phyloP scores from a whole-genome alignment of 768 basidiomycete species.

The Exsudoporus frostii region DNA sequence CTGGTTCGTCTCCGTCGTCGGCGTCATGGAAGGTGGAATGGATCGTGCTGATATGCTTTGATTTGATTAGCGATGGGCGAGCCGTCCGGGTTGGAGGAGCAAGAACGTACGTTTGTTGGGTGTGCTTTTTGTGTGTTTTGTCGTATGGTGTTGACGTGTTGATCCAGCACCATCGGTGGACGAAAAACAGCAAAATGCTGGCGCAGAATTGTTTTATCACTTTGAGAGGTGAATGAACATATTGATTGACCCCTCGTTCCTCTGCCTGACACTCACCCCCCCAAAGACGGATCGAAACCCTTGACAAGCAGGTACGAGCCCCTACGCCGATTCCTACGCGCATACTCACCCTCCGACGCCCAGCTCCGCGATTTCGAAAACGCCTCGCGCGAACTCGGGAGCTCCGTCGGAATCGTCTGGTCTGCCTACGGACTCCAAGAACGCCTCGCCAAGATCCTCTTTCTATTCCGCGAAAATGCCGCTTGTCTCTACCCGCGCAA shows the following conservation, averaged over 20 bases:
- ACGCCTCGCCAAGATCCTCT: constrained; percentile 46
- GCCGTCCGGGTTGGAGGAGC: constrained; percentile 36
- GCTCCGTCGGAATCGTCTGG: constrained; percentile 52
- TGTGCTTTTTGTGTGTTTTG: neutral
- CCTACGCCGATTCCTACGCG: neutral
- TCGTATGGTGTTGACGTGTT: neutral
- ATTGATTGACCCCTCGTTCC: neutral
- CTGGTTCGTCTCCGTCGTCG: constrained; percentile 24
- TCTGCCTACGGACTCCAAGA: constrained; percentile 49
- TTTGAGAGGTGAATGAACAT: constrained; percentile 45
- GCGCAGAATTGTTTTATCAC: constrained; percentile 41
- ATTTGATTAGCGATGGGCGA: constrained; percentile 25
- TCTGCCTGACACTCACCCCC: neutral
- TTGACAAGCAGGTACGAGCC: constrained; percentile 44
- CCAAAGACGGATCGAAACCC: constrained; percentile 41
- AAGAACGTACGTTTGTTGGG: constrained; percentile 29
- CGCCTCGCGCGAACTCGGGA: constrained; percentile 51
- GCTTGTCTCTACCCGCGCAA: constrained; percentile 50
- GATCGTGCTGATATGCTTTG: neutral
- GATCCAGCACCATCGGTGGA: constrained; percentile 38
- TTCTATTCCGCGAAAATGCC: constrained; percentile 52
- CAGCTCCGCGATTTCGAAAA: constrained; percentile 55
- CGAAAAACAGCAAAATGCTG: constrained; percentile 46
- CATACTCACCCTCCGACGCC: neutral
- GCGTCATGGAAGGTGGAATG: neutral